These are phyloP conservation scores for Periglandula ipomoeae DNA, from an alignment of 2,329 filamentous ascomycete species.

Conservation along the genomic window DNA sequence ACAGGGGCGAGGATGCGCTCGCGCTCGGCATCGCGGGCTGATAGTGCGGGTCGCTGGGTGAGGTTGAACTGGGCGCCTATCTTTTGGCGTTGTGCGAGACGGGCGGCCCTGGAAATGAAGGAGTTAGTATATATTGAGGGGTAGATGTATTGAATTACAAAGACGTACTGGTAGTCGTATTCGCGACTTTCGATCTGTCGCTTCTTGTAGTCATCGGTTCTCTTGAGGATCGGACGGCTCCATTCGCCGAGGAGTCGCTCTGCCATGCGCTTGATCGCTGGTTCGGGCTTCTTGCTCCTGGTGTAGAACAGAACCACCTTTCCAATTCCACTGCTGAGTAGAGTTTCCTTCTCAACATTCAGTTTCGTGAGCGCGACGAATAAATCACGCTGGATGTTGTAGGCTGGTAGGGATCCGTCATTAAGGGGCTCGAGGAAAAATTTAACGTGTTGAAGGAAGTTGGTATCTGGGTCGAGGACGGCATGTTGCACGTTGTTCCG, in stretches of 20 bases:
- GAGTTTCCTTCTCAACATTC: constrained; percentile 81
- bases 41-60: constrained; percentile 38
- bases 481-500: constrained; percentile 78
- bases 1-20: constrained; percentile 50
- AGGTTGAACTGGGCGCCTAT: constrained; percentile 40
- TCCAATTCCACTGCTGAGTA: constrained; percentile 86
- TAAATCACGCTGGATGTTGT: constrained; percentile 93
- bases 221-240: constrained; percentile 88
- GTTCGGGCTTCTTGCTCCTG: constrained; percentile 82
- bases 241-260: constrained; percentile 90
- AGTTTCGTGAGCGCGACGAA: constrained; percentile 72
- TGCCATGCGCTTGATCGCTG: constrained; percentile 84
- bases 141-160: not conserved
- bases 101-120: constrained; percentile 40
- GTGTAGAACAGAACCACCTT: constrained; percentile 97
- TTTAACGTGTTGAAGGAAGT: constrained; percentile 87
- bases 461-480: constrained; percentile 87
- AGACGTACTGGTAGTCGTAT: constrained; percentile 49
- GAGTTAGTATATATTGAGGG: constrained; percentile 4
- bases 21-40: constrained; percentile 41
- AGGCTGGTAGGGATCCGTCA: constrained; percentile 88
- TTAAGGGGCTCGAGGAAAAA: constrained; percentile 96
- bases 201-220: constrained; percentile 92
- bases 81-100: constrained; percentile 40
- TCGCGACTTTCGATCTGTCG: constrained; percentile 56